Evolutionary conservation across 2,329 filamentous ascomycete genomes (phyloP), one percentile per base, ranked within the genome.

Genomic region (Dactylellina leptospora): DNA sequence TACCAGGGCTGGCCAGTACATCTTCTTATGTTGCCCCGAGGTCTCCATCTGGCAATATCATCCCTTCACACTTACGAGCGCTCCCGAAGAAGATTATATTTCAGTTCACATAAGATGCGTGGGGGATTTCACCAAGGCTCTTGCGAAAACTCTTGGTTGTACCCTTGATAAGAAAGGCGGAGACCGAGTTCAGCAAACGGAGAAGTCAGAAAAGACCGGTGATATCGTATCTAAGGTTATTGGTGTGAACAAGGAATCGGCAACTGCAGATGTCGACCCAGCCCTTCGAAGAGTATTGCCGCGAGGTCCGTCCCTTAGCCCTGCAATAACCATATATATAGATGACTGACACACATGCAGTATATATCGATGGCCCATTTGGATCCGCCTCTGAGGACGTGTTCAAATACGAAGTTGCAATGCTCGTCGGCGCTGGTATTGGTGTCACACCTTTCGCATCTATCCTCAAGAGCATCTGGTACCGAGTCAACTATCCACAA

Each of bases 381-480:
- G 91, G 91, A 25, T 92, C 89, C 16, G 90, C 90, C 0, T 93
- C 91, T 0, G 90, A 95, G 78, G 91, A 95, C 76, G 91, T 96
- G 47, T 95, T 95, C 84, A 95, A 93, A 81, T 93, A 92, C 79
- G 90, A 93, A 81, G 84, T 91, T 38, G 86, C 90, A 4, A 83
- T 93, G 23, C 85, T 93, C n/a, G 88, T 90, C 69, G 90, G 90
- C 71, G 91, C 90, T 0, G 90, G 90, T 79, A 93, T 93, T 74
- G 90, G 90, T 75, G 90, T 93, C 10, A 93, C 90, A n/a, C 90
- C 90, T 0, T 93, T 92, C 81, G 90, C 90, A 10, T 92, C 90
- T 0, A 93, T 93, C 76, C 84, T 93, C 78, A 96, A 96, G 83
- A 92, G 89, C 58, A 93, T 96, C 81, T 96, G 91, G 91, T 96